Conservation (phyloP, 306 rosid genomes). For the Cucurbita pepo region DNA sequence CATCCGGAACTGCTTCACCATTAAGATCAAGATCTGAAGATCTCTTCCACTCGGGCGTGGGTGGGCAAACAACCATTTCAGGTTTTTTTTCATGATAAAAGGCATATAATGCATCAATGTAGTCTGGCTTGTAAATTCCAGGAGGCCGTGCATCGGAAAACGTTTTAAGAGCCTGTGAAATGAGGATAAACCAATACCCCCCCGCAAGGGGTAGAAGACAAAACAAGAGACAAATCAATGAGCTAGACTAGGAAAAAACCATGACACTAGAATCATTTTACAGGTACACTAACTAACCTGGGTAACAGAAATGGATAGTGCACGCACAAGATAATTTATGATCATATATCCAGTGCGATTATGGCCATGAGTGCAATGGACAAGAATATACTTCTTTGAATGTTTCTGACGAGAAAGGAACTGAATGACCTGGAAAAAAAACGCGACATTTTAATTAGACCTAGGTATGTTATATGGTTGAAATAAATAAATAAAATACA, state of each 20-base stretch:
- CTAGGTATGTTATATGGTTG: not conserved
- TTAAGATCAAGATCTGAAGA: constrained; percentile 93
- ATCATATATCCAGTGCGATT: constrained; percentile 99
- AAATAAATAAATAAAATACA: not conserved
- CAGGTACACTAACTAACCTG: constrained; percentile 48
- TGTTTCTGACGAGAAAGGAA: constrained; percentile 74
- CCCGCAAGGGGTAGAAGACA: constrained; percentile 1
- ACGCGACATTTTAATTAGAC: constrained; percentile 1
- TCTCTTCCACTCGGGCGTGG: constrained; percentile 98
- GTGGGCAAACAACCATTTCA: constrained; percentile 67
- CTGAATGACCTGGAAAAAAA: constrained; percentile 49
- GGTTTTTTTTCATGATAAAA: constrained; percentile 92
- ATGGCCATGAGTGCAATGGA: constrained; percentile 97
- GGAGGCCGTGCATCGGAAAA: constrained; percentile 96
- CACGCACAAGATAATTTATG: constrained; percentile 81
- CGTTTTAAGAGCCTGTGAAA: constrained; percentile 58
- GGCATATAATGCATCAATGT: constrained; percentile 64
- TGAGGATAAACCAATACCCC: constrained; percentile 2
- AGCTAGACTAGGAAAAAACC: constrained; percentile 1
- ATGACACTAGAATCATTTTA: not conserved
- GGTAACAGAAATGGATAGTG: constrained; percentile 48
- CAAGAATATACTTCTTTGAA: constrained; percentile 79
- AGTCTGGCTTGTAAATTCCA: constrained; percentile 94
- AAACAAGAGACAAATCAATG: not conserved
- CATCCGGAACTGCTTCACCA: constrained; percentile 91